Conservation (phyloP, 2,329 filamentous ascomycete genomes). For the Fusarium dlaminii region DNA sequence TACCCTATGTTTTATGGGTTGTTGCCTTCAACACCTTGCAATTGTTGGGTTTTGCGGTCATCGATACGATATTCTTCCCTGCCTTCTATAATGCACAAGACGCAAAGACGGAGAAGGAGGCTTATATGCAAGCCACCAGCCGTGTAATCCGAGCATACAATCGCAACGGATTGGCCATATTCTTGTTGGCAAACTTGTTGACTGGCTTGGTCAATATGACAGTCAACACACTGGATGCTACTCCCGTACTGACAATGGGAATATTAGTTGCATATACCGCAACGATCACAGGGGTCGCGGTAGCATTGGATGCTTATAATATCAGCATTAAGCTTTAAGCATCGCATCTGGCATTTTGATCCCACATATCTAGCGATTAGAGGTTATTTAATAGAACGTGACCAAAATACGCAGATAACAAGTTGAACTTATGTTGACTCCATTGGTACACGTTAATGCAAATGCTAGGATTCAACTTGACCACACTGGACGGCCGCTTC, state of each 20-base stretch:
- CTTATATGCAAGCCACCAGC: conserved; percentile 77
- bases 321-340: conserved; percentile 75
- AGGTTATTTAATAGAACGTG: neutral
- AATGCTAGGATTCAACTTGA: neutral
- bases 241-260: conserved; percentile 71
- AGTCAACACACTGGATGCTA: conserved; percentile 80
- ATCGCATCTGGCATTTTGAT: neutral
- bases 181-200: conserved; percentile 86
- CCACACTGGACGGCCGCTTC: neutral
- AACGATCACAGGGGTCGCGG: conserved; percentile 72
- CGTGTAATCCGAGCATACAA: conserved; percentile 86
- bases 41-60: conserved; percentile 77
- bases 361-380: neutral
- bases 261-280: conserved; percentile 79
- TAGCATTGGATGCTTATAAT: conserved; percentile 71
- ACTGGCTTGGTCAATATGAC: conserved; percentile 92
- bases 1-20: conserved; percentile 94
- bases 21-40: conserved; percentile 90
- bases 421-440: neutral
- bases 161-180: conserved; percentile 85
- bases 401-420: neutral
- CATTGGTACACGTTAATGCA: neutral
- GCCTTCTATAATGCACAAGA: conserved; percentile 69
- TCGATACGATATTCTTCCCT: conserved; percentile 84
- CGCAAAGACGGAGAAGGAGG: conserved; percentile 67